Base-by-base conservation (phyloP, 2,329 filamentous ascomycete genomes). In the Fusarium praegraminearum region DNA sequence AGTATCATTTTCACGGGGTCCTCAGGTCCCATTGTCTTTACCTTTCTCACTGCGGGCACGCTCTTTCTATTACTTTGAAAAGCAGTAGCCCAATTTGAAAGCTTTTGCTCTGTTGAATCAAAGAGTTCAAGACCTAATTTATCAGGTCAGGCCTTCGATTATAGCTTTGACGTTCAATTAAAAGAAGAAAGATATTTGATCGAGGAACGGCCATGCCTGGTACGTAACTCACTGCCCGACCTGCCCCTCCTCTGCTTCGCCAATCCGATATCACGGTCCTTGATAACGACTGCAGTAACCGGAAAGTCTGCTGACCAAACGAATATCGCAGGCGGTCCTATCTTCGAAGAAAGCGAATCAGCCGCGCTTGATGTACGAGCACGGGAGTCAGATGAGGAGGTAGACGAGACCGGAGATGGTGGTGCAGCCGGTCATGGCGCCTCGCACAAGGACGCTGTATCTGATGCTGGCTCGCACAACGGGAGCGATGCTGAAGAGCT, bases 351-450 rank as follows among this genome's bases (percentile, higher is more conserved):
- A 32, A 69, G 64, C 63, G 73, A 75, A 54, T 61, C 71, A 45
- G 32, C 61, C 16, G 63, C 69, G 20, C 70, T 76, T 28, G 65
- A 72, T 44, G 69, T 77, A 33, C 73, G 69, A 46, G 73, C 75
- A 28, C 65, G 70, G 47, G 77, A 77, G 60, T 78, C 75, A 49
- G 77, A 79, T 62, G 77, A 75, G 36, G 77, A 79, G 55, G 74
- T 72, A 45, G 72, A 76, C n/a, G 74, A 70, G 53, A 53, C 63
- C 18, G 65, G 66, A 44, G 69, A 75, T 55, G 61, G 65, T 57
- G 72, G 73, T 59, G 67, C 62, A 40, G 70, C 72, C 35, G 69
- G 67, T 13, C 67, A 76, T 62, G 65, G 69, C 24, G 62, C 66
- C 53, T 72, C 61, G 28, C 66, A 73, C 57, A 73, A 74, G 46